Evolutionary conservation across 495 filamentous ascomycete genomes (phyloP), one percentile per base, ranked within the genome.

Genomic region (Hyphodiscus hymeniophilus): DNA sequence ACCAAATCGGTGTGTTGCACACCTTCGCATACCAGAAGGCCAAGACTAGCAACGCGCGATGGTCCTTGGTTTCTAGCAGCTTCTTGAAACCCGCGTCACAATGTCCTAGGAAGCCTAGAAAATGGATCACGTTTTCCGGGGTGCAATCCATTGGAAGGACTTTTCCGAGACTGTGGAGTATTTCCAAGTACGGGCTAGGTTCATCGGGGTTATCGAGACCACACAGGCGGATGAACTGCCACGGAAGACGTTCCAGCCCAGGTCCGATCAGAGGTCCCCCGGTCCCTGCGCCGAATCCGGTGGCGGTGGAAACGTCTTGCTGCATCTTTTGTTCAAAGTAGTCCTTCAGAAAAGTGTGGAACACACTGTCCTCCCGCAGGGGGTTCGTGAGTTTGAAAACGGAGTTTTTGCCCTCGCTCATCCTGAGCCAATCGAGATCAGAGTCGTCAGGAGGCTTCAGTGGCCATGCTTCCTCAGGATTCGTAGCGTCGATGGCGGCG

Each of bases 21-120:
- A 72, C 51, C 49, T 62, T 69, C 34, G 59, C 64, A 47, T 66
- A 65, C 61, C 63, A 74, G 47, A 61, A 68, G 3, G 55, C 57
- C 38, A 72, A 47, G 33, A 74, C 28, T 24, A 69, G 43, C 47
- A 74, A 31, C 4, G 70, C 67, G 6, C 60, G 43, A 2, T 63
- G 50, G 41, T 74, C 68, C 28, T 50, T 55, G 11, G 51, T 33
- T 45, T 67, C 54, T 32, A 70, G 44, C 39, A 70, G 42, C 5
- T 41, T 36, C 30, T 48, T 57, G 55, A 59, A 70, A 11, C 52
- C 47, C 10, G 48, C 24, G 4, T 62, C 42, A 51, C 71, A 63
- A 26, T 59, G 51, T 7, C 55, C 51, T n/a, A 65, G 35, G 50
- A 71, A 69, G 13, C 51, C 46, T 10, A 70, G 36, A 39, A 63